phyloP scores from a whole-genome alignment of 306 rosid genomes.

The Cicer chorassanicum region DNA sequence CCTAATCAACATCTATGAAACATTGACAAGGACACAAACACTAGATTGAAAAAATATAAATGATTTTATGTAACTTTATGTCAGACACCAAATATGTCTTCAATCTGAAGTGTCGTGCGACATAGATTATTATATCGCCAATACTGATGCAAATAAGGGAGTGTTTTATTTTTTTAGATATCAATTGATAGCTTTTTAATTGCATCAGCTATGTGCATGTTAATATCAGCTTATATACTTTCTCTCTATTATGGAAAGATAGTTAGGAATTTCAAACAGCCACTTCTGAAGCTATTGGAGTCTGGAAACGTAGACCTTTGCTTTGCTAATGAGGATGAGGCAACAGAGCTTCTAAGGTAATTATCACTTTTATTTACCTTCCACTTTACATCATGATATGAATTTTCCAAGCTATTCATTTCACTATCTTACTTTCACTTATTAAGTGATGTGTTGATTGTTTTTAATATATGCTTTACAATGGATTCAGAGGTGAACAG shows the following conservation, averaged over 20 bases:
- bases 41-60: background rate
- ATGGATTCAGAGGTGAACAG: constrained; percentile 60
- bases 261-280: constrained; percentile 74
- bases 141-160: too few species aligned
- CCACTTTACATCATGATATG: constrained; percentile 34
- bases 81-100: too few species aligned
- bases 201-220: background rate
- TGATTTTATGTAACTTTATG: background rate
- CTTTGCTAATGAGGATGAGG: constrained; percentile 98
- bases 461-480: constrained; percentile 41
- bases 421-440: too few species aligned
- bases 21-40: too few species aligned
- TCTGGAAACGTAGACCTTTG: constrained; percentile 87
- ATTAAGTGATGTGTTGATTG: background rate
- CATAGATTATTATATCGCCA: too few species aligned
- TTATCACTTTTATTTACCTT: constrained; percentile 19
- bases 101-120: too few species aligned
- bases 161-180: too few species aligned
- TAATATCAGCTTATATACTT: background rate
- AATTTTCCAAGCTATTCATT: constrained; percentile 35
- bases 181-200: background rate
- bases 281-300: constrained; percentile 71
- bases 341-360: constrained; percentile 89
- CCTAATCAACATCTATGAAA: background rate
- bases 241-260: constrained; percentile 67